These are phyloP conservation scores for Trichopus zeylanicus DNA, from an alignment of 116 monocot species.

Conservation along the genomic window DNA sequence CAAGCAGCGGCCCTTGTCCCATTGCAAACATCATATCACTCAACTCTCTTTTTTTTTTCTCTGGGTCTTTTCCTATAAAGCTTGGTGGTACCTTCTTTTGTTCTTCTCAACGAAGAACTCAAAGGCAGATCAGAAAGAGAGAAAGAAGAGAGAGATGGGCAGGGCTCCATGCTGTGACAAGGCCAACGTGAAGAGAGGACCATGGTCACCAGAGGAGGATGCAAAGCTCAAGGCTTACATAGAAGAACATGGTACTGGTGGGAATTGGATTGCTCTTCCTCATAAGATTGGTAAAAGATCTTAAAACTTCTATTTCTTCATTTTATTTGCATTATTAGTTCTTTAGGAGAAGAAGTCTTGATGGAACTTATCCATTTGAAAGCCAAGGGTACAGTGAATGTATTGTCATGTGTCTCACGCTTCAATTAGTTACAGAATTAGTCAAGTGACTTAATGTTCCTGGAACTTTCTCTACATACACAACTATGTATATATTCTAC, in stretches of 20 bases:
- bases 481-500: no score
- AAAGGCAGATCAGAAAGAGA: not conserved
- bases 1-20: not conserved
- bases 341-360: not conserved
- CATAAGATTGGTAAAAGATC: slow-evolving; percentile 52
- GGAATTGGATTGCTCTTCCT: slow-evolving; percentile 85
- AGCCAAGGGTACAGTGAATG: no score
- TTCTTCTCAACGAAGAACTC: not conserved
- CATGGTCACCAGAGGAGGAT: slow-evolving; percentile 84
- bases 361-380: no score
- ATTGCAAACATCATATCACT: slow-evolving; percentile 12
- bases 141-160: slow-evolving; percentile 20
- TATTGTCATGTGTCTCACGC: no score
- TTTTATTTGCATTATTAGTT: not conserved
- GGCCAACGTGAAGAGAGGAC: slow-evolving; percentile 75
- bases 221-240: slow-evolving; percentile 67
- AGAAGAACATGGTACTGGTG: slow-evolving; percentile 63
- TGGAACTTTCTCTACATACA: no score
- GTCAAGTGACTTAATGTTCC: no score
- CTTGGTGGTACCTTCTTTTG: not conserved
- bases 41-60: not conserved
- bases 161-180: slow-evolving; percentile 78
- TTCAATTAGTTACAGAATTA: no score
- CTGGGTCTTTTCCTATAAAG: slow-evolving; percentile 4
- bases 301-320: not conserved